Conservation (phyloP, 176 grass and related monocot species). For the Pharus latifolius region DNA sequence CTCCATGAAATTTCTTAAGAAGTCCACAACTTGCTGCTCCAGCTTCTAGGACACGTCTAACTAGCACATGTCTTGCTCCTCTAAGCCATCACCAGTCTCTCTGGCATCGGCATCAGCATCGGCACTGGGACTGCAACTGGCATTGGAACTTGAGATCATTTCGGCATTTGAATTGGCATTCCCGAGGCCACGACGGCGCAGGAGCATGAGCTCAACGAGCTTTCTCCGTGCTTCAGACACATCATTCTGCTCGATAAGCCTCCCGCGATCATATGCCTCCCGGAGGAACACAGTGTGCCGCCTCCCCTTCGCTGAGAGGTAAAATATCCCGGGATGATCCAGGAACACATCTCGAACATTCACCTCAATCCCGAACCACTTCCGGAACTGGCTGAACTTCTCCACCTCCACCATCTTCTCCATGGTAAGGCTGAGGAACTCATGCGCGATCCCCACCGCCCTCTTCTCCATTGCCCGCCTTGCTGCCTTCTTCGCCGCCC, state of each 20-base stretch:
- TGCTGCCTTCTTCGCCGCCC: constrained; percentile 18
- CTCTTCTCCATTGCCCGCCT: constrained; percentile 79
- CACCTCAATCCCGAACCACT: constrained; percentile 74
- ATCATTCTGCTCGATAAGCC: constrained; percentile 53
- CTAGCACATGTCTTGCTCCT: constrained; percentile 6
- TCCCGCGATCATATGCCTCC: constrained; percentile 55
- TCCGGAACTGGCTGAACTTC: constrained; percentile 84
- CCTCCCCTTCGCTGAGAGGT: constrained; percentile 70
- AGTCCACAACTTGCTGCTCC: neutral
- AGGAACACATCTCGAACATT: constrained; percentile 84
- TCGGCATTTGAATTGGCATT: constrained; percentile 29
- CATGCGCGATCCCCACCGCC: constrained; percentile 70
- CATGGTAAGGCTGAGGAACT: constrained; percentile 76
- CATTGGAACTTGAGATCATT: neutral
- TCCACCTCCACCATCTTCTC: constrained; percentile 97
- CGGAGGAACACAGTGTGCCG: constrained; percentile 71
- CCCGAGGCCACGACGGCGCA: constrained; percentile 43
- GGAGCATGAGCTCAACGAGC: constrained; percentile 72
- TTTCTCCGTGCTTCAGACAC: constrained; percentile 60
- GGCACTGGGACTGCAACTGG: too few species aligned
- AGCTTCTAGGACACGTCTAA: neutral
- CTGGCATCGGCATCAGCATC: neutral
- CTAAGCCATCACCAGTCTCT: neutral
- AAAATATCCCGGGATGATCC: constrained; percentile 90
- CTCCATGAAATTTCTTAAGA: neutral